Evolutionary conservation across 306 rosid genomes (phyloP).

Genomic region (Dryas alaskensis): DNA sequence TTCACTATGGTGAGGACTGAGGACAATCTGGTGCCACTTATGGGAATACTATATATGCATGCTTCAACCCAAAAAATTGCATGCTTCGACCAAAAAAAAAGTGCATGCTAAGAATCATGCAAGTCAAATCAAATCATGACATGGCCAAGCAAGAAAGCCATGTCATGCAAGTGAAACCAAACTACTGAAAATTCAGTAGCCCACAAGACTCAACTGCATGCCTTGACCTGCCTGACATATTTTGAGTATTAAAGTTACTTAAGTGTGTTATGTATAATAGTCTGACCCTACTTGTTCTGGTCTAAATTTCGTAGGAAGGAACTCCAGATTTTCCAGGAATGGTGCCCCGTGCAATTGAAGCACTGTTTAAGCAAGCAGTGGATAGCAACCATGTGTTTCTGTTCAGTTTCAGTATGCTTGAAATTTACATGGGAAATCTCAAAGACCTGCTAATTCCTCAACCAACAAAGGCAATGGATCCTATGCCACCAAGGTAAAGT

Average conservation of each 20-base stretch:
- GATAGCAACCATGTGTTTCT: slow-evolving; percentile 30
- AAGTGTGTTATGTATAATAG: background rate
- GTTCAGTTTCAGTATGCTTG: slow-evolving; percentile 47
- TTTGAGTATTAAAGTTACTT: background rate
- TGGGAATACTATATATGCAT: background rate
- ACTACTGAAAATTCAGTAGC: background rate
- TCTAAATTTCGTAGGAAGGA: slow-evolving; percentile 33
- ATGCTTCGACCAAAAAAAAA: too few species aligned
- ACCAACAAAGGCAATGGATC: slow-evolving; percentile 31
- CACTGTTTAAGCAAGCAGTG: slow-evolving; percentile 35
- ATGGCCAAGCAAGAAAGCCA: background rate
- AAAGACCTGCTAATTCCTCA: slow-evolving; percentile 41
- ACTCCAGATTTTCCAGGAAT: slow-evolving; percentile 33
- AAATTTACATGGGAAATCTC: slow-evolving; percentile 44
- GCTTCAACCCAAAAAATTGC: too few species aligned
- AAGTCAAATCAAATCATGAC: background rate
- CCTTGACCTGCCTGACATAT: background rate
- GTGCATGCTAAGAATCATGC: background rate
- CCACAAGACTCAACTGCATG: slow-evolving; percentile 2
- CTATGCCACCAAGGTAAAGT: slow-evolving; percentile 31
- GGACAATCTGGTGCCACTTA: background rate
- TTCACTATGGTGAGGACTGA: slow-evolving; percentile 39
- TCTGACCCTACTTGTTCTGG: slow-evolving; percentile 6
- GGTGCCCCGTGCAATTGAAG: slow-evolving; percentile 39
- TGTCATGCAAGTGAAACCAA: background rate